Evolutionary conservation across 2,329 filamentous ascomycete genomes (phyloP), one percentile per base, ranked within the genome.

Genomic region (Aspergillus japonicus): DNA sequence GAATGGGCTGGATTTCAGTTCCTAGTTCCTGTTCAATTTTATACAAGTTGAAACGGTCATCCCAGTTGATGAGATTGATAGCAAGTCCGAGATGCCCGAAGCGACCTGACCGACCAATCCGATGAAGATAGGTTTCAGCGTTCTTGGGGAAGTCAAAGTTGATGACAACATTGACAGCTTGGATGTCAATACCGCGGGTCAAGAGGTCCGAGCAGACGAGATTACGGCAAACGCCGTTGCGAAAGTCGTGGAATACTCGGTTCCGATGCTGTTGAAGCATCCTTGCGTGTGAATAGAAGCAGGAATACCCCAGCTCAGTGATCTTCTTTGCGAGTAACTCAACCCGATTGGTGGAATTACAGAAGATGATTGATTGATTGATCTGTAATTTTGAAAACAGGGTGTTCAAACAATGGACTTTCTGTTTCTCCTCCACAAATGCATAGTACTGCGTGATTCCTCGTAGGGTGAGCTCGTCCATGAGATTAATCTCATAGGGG

Each of bases 131-230:
- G 0, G 95, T 99, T 80, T 99, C 95, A 16, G 95, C 96, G 71
- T 99, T 99, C 82, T 99, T 99, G 57, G 95, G 95, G 77, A 99
- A 99, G 73, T 99, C 95, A 72, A 99, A 99, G 82, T 99, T 99
- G 86, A 99, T 99, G 74, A 99, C 95, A 57, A 99, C 95, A 70
- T 99, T 99, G 73, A 99, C 95, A 56, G 95, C 95, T 78, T 99
- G 95, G 66, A 99, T 99, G 80, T 99, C 95, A 72, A 99, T 99
- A 87, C 95, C 95, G 79, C 95, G 93, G 64, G 95, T 99, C 65
- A 99, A 85, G 44, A 99, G 84, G 80, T 99, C 95, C 2, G 96
- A 99, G 80, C 95, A 99, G 64, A 99, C 95, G 42, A 99, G 87
- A 76, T 99, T 99, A 71, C 95, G 92, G 82, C 94, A 98, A 56